A percentile compares a stretch with the other conserved stretches of the same genome.
Conservation (phyloP, 2,329 filamentous ascomycete species). For the Emericellopsis atlantica region DNA sequence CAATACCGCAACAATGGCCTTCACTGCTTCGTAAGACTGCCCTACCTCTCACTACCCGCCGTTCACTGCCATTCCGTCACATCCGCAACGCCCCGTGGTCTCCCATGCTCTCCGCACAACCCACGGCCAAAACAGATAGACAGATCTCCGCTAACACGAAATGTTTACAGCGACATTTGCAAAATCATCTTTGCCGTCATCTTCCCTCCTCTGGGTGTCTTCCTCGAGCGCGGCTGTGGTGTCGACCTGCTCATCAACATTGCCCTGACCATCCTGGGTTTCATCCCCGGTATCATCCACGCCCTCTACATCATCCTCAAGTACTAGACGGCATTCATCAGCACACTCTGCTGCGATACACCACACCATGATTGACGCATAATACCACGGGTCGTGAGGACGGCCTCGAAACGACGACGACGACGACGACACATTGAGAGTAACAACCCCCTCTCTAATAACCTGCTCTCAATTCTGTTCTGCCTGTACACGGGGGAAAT, state of each 20-base stretch:
- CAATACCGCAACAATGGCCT: constrained; percentile 34
- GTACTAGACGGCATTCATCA: constrained; percentile 40
- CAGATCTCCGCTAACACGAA: not conserved
- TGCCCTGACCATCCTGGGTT: constrained; percentile 62
- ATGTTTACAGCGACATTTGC: constrained; percentile 36
- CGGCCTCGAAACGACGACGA: too few relatives aligned
- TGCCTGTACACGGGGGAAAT: too few relatives aligned
- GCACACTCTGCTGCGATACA: too few relatives aligned
- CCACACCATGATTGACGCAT: too few relatives aligned
- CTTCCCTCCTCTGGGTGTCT: constrained; percentile 82
- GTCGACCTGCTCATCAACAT: constrained; percentile 88
- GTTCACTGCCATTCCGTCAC: not conserved
- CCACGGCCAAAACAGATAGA: too few relatives aligned
- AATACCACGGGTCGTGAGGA: too few relatives aligned
- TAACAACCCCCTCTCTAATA: too few relatives aligned
- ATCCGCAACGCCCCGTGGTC: too few relatives aligned
- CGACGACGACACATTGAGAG: too few relatives aligned
- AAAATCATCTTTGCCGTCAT: constrained; percentile 77
- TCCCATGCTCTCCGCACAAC: too few relatives aligned
- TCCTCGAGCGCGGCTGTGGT: constrained; percentile 85
- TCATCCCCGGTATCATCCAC: constrained; percentile 79
- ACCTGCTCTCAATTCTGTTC: too few relatives aligned
- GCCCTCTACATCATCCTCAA: constrained; percentile 89
- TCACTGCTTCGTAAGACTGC: constrained; percentile 41
- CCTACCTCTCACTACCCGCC: constrained; percentile 1